These are phyloP conservation scores for Aechmea fasciata DNA, from an alignment of 176 grass and related monocot species.

Conservation along the genomic window DNA sequence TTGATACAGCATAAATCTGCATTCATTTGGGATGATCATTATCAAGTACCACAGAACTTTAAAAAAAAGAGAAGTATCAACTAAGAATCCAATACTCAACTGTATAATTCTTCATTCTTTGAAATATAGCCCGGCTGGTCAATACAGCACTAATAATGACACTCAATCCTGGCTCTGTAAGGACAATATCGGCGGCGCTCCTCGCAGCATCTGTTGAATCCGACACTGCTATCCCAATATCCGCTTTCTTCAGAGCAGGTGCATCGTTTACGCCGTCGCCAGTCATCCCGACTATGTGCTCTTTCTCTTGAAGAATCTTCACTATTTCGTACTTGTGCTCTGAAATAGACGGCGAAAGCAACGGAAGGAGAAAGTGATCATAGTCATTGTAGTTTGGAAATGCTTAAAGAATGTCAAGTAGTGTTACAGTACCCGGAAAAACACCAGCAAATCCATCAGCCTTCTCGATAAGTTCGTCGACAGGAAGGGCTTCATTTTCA, in stretches of 20 bases:
- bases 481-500: conserved; percentile 29
- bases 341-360: conserved; percentile 2
- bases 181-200: conserved; percentile 76
- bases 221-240: conserved; percentile 75
- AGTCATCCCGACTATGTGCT: conserved; percentile 66
- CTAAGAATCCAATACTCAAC: conserved; percentile 13
- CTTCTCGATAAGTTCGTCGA: conserved; percentile 66
- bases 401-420: neutral
- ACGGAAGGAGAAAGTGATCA: neutral
- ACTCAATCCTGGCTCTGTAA: conserved; percentile 72
- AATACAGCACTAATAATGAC: conserved; percentile 74
- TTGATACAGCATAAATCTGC: conserved; percentile 91
- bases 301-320: conserved; percentile 48
- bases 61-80: neutral
- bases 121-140: conserved; percentile 72
- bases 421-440: conserved; percentile 42
- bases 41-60: neutral
- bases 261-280: conserved; percentile 75
- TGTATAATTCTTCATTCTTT: conserved; percentile 94
- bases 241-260: conserved; percentile 69
- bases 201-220: conserved; percentile 73
- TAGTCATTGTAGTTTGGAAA: neutral
- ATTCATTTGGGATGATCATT: conserved; percentile 10
- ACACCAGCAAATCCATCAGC: conserved; percentile 82
- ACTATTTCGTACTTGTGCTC: conserved; percentile 94